Base-by-base conservation (phyloP, 345 rosid species). In the Hibiscus trionum region DNA sequence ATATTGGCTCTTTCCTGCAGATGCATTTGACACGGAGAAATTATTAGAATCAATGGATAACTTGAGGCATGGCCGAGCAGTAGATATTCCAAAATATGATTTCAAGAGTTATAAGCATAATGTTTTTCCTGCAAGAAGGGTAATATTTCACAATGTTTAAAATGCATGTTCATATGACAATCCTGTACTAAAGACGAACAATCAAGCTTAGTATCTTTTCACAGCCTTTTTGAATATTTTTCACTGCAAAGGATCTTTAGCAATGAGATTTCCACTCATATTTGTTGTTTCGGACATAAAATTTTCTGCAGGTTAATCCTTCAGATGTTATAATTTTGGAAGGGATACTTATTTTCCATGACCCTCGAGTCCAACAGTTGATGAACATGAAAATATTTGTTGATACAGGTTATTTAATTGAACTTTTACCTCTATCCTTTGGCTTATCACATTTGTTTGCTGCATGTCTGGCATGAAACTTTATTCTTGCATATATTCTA, bases 381-480 rank as follows among this genome's bases (percentile, higher is more conserved):
- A 93, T 91, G 98, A 91, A 89, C 90, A 93, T 93, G 97, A 93
- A 93, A 84, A 91, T 93, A 80, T 91, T 93, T 85, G 98, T 93
- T 62, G 96, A 93, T 88, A 86, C 96, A 87, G 98, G 98, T 93
- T 70, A 60, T 21, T 75, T 46, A 35, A 26, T 69, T 31, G 29
- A 69, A 35, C 62, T 37, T 61, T 29, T 57, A 33, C 53, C 27
- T 49, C 33, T 60, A 12, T 60, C 60, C 2, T 49, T 17, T 57
- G 12, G 62, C n/a, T 26, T 19, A 70, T 70, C 50, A 17, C 64
- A 35, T 37, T 70, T 19, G 11, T 21, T 70, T 56, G 35, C n/a
- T 62, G 67, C 26, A 39, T 16, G 3, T 16, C 0, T 29, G 21
- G 60, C 59, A 5, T 69, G 26, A 15, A 27, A 69, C 27, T 5